Evolutionary conservation across 2,329 filamentous ascomycete genomes (phyloP), one percentile per base, ranked within the genome.

Genomic region (Atkinsonella texensis): DNA sequence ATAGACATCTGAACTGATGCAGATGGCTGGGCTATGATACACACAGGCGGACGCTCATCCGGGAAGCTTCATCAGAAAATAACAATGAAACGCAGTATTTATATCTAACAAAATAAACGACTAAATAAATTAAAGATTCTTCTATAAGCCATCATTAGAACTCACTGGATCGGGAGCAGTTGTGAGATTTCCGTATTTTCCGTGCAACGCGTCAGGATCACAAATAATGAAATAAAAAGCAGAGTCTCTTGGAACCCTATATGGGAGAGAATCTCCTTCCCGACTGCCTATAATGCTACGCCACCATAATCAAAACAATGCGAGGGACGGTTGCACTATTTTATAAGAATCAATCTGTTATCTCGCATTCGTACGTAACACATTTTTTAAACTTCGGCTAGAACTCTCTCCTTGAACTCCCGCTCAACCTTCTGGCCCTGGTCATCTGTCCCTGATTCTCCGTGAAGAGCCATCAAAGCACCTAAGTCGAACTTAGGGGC

Each of bases 401-500:
- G 81, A 68, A 96, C 89, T 68, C 80, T 81, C 84, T 98, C 91
- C 87, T 96, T 95, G 87, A 97, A 98, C 77, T 98, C 91, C 70
- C 89, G 80, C 83, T 97, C 93, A 63, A 94, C 88, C 88, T 96
- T 97, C 77, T 96, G 88, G 67, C 93, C 93, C 71, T 89, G 83
- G 76, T 98, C 93, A 71, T 97, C 90, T 65, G 88, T 90, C 68
- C 83, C 85, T 58, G 90, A 94, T 82, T 98, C 93, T 76, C 93
- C 93, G 80, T 98, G 93, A 66, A 98, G 85, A 73, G 86, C 86
- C 74, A 98, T 85, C 64, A 98, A 83, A 65, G 88, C 86, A 75
- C 93, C 93, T 61, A 98, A 86, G 71, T 98, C 93, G 80, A 98
- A 97, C 83, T 98, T 98, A 70, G 93, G 93, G 62, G 85, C 75